Conservation (phyloP, 768 basidiomycete genomes). For the Xerocomellus amylosporus region DNA sequence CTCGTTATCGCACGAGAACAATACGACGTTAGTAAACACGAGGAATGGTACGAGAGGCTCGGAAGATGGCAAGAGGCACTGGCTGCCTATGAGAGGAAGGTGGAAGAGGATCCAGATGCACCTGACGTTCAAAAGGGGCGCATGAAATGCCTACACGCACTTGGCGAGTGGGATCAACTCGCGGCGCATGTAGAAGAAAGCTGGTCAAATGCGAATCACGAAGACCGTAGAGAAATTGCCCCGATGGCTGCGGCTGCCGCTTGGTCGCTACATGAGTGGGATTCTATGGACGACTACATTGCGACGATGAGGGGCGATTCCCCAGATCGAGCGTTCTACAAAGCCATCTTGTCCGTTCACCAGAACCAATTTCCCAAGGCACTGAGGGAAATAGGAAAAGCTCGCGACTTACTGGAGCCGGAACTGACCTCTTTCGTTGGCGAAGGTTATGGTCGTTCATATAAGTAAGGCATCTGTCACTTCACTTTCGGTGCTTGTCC, state of each 20-base stretch:
- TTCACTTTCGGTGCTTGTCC: constrained; percentile 3
- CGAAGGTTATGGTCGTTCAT: constrained; percentile 95
- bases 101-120: constrained; percentile 68
- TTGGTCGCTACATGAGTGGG: constrained; percentile 97
- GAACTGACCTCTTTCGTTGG: constrained; percentile 90
- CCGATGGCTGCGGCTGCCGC: constrained; percentile 97
- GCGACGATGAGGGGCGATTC: constrained; percentile 90
- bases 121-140: constrained; percentile 81
- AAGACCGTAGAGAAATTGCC: constrained; percentile 87
- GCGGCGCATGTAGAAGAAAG: constrained; percentile 82
- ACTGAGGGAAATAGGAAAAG: constrained; percentile 83
- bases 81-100: constrained; percentile 77
- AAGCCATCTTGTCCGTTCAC: constrained; percentile 93
- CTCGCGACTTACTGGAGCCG: constrained; percentile 87
- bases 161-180: constrained; percentile 96
- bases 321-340: constrained; percentile 92
- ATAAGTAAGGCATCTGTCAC: constrained; percentile 63
- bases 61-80: constrained; percentile 96
- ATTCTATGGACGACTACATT: constrained; percentile 97
- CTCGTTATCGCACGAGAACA: constrained; percentile 86
- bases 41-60: constrained; percentile 97
- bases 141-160: constrained; percentile 94
- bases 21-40: constrained; percentile 88
- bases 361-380: constrained; percentile 96
- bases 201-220: constrained; percentile 80